phyloP scores from a whole-genome alignment of 371 early-diverging fungal genomes.

The Mucor velutinosus region DNA sequence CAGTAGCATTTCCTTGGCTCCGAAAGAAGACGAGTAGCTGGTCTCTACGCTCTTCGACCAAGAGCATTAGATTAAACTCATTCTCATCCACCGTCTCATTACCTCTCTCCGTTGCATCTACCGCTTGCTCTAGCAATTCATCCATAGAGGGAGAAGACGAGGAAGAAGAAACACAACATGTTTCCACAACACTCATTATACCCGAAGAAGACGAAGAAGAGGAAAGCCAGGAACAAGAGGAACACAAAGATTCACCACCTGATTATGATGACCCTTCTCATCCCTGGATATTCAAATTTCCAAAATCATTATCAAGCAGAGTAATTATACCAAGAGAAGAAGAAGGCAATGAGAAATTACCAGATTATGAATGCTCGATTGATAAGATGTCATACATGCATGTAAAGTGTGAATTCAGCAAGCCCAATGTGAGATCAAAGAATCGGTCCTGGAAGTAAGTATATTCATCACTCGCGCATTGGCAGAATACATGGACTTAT shows the following conservation, averaged over 20 bases:
- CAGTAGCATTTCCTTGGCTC: constrained; percentile 4
- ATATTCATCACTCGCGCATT: background rate
- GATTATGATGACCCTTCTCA: constrained; percentile 26
- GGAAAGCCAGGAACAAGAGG: background rate
- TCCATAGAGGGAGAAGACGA: background rate
- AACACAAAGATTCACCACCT: constrained; percentile 12
- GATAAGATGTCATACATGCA: constrained; percentile 12
- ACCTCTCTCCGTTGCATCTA: background rate
- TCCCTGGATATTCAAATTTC: constrained; percentile 25
- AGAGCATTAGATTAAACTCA: constrained; percentile 1
- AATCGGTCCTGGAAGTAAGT: constrained; percentile 36
- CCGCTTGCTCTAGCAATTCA: background rate
- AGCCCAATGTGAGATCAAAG: constrained; percentile 16
- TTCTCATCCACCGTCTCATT: constrained; percentile 3
- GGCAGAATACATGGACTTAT: background rate
- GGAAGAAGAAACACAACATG: background rate
- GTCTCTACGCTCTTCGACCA: constrained; percentile 14
- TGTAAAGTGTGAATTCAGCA: constrained; percentile 31
- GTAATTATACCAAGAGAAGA: constrained; percentile 25
- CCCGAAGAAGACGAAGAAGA: background rate
- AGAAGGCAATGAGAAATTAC: constrained; percentile 32
- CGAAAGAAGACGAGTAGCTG: constrained; percentile 24
- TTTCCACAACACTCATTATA: background rate
- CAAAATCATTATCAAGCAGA: constrained; percentile 11
- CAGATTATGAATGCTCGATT: constrained; percentile 30